Percentiles rank a stretch among this genome's conserved stretches.
Evolutionary conservation across 495 filamentous ascomycete genomes (phyloP).

Genomic region (Trichoderma parareesei): DNA sequence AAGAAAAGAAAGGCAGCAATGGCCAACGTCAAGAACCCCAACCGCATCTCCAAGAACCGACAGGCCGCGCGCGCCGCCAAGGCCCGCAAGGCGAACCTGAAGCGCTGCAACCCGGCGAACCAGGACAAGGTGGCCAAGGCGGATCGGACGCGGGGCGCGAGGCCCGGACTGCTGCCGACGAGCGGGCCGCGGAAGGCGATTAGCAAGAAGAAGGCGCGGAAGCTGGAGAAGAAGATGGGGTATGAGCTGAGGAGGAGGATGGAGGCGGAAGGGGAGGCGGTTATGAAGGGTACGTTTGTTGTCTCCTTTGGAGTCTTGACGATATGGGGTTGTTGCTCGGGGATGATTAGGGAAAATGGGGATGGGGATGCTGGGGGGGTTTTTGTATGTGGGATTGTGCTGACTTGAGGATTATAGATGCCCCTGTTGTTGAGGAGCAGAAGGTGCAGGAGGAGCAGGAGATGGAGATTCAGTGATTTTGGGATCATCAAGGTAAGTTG

Average conservation of each 20-base stretch:
- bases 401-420: constrained; percentile 6
- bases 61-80: constrained; percentile 27
- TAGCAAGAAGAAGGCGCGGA: constrained; percentile 35
- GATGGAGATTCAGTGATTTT: constrained; percentile 8
- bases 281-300: constrained; percentile 16
- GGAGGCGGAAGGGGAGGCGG: constrained; percentile 19
- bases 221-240: constrained; percentile 34
- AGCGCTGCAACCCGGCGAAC: constrained; percentile 4
- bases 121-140: constrained; percentile 22
- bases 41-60: constrained; percentile 35
- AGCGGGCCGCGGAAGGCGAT: constrained; percentile 33
- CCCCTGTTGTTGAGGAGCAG: background rate
- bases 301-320: constrained; percentile 7
- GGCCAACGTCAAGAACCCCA: constrained; percentile 40
- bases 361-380: background rate
- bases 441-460: background rate
- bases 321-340: background rate
- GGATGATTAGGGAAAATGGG: background rate
- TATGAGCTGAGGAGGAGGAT: constrained; percentile 21
- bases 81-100: constrained; percentile 17
- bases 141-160: constrained; percentile 29
- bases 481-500: background rate
- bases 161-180: constrained; percentile 31
- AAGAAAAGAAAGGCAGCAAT: constrained; percentile 15
- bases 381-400: no score